Conservation (phyloP, 2,329 filamentous ascomycete species). For the Capronia epimyces region DNA sequence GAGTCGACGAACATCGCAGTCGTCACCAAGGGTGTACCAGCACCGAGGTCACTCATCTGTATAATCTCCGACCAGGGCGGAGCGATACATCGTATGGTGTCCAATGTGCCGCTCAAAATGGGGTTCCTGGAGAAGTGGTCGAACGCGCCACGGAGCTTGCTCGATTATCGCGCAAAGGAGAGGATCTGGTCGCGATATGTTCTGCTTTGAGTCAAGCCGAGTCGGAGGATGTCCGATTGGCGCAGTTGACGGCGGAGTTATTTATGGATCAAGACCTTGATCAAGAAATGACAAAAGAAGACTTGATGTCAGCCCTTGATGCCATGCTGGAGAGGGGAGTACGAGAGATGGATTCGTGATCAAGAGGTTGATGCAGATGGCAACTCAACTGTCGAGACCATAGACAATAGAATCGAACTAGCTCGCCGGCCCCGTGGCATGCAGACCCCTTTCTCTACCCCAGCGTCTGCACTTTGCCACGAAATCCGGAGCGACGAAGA, state of each 20-base stretch:
- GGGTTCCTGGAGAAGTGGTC: constrained; percentile 66
- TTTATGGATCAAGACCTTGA: constrained; percentile 24
- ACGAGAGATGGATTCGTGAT: background rate
- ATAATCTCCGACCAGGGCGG: constrained; percentile 60
- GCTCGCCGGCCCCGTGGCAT: constrained; percentile 10
- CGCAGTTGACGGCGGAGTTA: constrained; percentile 37
- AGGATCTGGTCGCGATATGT: constrained; percentile 70
- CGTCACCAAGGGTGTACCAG: constrained; percentile 34
- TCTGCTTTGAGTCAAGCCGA: constrained; percentile 62
- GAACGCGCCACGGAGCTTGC: constrained; percentile 70
- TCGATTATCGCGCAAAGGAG: constrained; percentile 61
- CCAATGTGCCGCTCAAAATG: constrained; percentile 79
- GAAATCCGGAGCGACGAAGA: constrained; percentile 54
- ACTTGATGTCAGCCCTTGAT: constrained; percentile 9
- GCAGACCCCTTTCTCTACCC: constrained; percentile 49
- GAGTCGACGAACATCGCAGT: constrained; percentile 33
- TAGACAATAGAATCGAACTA: background rate
- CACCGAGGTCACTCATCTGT: constrained; percentile 60
- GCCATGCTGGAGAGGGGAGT: constrained; percentile 11
- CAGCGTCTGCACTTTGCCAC: constrained; percentile 53
- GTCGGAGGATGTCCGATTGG: constrained; percentile 59
- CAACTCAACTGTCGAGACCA: background rate
- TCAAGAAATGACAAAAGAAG: constrained; percentile 13
- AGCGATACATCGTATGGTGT: constrained; percentile 80
- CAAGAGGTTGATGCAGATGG: background rate